Conservation (phyloP, 2,329 filamentous ascomycete genomes). For the Colletotrichum sp. region DNA sequence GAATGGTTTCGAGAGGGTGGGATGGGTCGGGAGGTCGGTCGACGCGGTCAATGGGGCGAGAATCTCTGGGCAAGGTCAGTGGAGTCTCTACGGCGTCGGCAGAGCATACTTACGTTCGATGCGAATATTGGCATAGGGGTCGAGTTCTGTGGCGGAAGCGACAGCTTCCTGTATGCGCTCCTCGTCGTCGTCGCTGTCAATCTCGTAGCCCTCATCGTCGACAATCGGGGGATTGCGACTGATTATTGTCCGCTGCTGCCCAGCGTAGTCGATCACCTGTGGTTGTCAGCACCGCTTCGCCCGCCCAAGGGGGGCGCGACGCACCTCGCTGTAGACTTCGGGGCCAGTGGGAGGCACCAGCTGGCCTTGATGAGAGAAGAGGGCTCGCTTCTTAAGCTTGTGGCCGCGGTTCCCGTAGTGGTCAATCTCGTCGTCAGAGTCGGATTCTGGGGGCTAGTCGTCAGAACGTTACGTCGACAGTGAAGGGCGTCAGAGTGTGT, state of each 20-base stretch:
- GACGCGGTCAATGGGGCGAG: conserved; percentile 78
- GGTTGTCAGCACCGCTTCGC: neutral
- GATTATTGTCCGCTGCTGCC: conserved; percentile 75
- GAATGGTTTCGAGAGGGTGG: conserved; percentile 76
- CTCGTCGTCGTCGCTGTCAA: conserved; percentile 75
- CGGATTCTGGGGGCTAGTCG: conserved; percentile 63
- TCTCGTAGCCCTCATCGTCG: conserved; percentile 79
- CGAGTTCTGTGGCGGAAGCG: conserved; percentile 68
- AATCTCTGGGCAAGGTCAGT: conserved; percentile 58
- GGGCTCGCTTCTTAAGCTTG: conserved; percentile 78
- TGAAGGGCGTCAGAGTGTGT: neutral
- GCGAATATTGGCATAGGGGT: conserved; percentile 76
- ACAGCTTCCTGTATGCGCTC: conserved; percentile 66
- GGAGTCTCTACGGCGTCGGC: neutral
- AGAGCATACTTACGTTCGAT: conserved; percentile 66
- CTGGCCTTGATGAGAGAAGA: conserved; percentile 73
- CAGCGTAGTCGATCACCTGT: conserved; percentile 75
- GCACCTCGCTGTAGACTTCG: conserved; percentile 74
- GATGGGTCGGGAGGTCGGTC: conserved; percentile 76
- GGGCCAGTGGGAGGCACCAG: conserved; percentile 70
- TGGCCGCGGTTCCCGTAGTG: conserved; percentile 76
- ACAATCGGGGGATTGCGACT: conserved; percentile 74
- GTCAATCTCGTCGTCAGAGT: conserved; percentile 76
- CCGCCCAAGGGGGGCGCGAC: conserved; percentile 23
- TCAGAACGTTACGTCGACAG: neutral